phyloP scores from a whole-genome alignment of 1,139 yeast genomes.

The Geotrichum cucujoidarum region DNA sequence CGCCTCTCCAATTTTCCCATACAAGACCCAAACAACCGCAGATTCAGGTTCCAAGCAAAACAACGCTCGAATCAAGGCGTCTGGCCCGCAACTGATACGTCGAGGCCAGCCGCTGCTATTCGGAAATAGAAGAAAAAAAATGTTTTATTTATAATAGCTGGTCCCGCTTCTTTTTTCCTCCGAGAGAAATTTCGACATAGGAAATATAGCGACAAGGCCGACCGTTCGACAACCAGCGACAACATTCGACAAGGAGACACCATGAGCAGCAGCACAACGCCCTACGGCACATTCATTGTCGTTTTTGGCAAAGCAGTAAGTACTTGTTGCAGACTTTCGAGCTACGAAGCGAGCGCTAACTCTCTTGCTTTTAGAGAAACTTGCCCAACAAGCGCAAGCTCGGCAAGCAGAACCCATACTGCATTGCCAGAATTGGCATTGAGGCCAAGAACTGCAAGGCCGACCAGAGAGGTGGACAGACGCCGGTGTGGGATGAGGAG shows the following conservation, averaged over 20 bases:
- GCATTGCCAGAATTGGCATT: constrained; percentile 74
- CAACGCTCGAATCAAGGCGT: neutral
- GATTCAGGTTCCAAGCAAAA: neutral
- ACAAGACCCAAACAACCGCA: neutral
- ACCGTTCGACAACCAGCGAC: no score
- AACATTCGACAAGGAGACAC: no score
- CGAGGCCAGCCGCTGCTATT: neutral
- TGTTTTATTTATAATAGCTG: neutral
- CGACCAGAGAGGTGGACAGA: constrained; percentile 81
- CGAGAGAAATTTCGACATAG: neutral
- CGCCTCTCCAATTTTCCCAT: neutral
- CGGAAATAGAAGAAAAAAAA: no score
- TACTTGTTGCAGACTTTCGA: constrained; percentile 8
- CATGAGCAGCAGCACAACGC: constrained; percentile 14
- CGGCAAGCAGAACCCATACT: constrained; percentile 88
- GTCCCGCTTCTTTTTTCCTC: no score
- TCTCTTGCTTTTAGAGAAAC: constrained; percentile 40
- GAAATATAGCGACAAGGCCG: neutral
- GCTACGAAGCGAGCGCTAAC: neutral
- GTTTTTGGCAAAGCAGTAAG: constrained; percentile 39
- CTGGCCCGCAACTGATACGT: neutral
- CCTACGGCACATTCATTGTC: constrained; percentile 38
- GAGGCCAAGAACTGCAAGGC: constrained; percentile 70
- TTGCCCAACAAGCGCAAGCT: constrained; percentile 75
- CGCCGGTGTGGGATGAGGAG: constrained; percentile 82